These are phyloP conservation scores for Fraxinus ornus DNA, from an alignment of 305 asterid genomes.

Conservation along the genomic window DNA sequence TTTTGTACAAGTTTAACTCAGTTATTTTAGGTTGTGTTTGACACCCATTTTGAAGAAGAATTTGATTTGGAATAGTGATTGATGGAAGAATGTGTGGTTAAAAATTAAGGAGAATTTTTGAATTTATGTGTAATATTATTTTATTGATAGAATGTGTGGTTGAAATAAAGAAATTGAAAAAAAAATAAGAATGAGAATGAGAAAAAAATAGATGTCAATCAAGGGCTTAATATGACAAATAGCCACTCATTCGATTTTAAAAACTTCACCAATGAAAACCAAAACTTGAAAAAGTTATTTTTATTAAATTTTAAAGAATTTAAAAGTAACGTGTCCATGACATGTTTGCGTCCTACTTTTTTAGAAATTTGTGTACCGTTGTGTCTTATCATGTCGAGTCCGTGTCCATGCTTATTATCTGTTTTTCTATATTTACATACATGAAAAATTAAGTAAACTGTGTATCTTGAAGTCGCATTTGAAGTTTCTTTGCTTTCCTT, in stretches of 20 bases:
- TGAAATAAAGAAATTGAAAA: too few relatives aligned
- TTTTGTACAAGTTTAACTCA: background rate
- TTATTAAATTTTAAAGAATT: background rate
- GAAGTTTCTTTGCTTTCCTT: background rate
- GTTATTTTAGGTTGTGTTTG: background rate
- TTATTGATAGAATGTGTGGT: too few relatives aligned
- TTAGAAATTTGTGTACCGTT: background rate
- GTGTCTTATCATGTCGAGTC: background rate
- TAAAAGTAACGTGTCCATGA: background rate
- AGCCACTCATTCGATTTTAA: background rate
- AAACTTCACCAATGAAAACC: background rate
- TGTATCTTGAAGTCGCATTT: background rate
- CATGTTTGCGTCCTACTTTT: background rate
- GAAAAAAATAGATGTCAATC: too few relatives aligned
- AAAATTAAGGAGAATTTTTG: too few relatives aligned
- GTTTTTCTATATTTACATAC: background rate
- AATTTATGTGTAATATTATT: too few relatives aligned
- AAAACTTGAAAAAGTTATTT: background rate
- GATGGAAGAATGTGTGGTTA: too few relatives aligned
- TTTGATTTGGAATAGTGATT: too few relatives aligned
- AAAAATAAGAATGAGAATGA: too few relatives aligned
- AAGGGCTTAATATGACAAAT: background rate
- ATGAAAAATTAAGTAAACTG: background rate
- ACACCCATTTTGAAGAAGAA: too few relatives aligned
- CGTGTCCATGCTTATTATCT: background rate